Conservation (phyloP, 1,284 basidiomycete genomes). For the Ganoderma lucidum region DNA sequence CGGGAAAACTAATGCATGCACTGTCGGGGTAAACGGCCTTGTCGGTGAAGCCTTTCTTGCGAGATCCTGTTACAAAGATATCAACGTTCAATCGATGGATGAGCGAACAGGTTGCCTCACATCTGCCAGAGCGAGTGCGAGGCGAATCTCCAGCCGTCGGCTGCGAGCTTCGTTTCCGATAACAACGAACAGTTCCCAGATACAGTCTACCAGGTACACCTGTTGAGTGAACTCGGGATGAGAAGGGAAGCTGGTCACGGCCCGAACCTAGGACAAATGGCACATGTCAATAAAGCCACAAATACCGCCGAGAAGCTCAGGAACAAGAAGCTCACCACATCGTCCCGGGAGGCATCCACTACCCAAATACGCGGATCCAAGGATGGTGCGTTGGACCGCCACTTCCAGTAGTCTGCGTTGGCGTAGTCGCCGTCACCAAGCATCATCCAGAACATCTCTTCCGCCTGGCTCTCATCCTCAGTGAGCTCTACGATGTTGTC, state of each 20-base stretch:
- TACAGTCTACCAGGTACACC: slow-evolving; percentile 73
- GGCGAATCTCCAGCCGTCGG: slow-evolving; percentile 62
- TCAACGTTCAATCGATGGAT: background rate
- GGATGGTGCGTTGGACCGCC: slow-evolving; percentile 54
- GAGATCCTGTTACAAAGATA: slow-evolving; percentile 52
- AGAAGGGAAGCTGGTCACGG: slow-evolving; percentile 41
- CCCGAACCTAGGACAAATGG: slow-evolving; percentile 37
- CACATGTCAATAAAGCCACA: slow-evolving; percentile 4
- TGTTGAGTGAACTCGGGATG: slow-evolving; percentile 43
- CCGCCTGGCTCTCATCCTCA: slow-evolving; percentile 68
- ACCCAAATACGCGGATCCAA: slow-evolving; percentile 60
- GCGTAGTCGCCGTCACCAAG: slow-evolving; percentile 77
- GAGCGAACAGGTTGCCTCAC: slow-evolving; percentile 46
- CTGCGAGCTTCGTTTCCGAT: slow-evolving; percentile 71
- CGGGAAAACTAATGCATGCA: slow-evolving; percentile 76
- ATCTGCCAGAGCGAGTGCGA: slow-evolving; percentile 64
- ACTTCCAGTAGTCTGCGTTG: slow-evolving; percentile 81
- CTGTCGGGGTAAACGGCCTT: slow-evolving; percentile 72
- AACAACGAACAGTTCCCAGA: slow-evolving; percentile 81
- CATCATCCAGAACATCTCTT: slow-evolving; percentile 87
- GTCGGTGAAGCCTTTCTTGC: slow-evolving; percentile 54
- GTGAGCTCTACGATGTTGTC: slow-evolving; percentile 58
- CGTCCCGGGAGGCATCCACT: slow-evolving; percentile 50
- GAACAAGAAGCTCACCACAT: slow-evolving; percentile 47
- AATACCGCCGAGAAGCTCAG: background rate